Evolutionary conservation across 352 stramenopile species (phyloP), one percentile per base, ranked within the genome.

Genomic region (Phytophthora vignae): DNA sequence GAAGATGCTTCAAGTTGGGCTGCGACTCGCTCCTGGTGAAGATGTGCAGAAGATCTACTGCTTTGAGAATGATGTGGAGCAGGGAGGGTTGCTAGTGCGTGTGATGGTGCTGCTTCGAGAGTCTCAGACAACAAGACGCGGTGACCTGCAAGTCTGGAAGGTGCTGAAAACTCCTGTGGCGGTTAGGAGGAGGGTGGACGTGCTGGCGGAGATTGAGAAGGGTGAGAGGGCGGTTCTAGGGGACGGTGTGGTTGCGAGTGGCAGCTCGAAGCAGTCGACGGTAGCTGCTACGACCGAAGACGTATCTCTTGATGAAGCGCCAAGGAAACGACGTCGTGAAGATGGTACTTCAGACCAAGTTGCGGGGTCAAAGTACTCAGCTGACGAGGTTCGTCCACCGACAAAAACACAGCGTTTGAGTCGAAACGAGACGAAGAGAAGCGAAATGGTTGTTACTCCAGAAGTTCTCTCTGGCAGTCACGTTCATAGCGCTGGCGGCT

Each of bases 31-130:
- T 29, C 63, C 73, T 25, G 70, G 63, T 14, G 67, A 31, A 7
- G 67, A 67, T 52, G 58, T 72, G 36, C 64, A 54, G 19, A 67
- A 82, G 17, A 11, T 84, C 4, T 88, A 84, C 38, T 88, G 77
- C 60, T 84, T 85, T 49, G 54, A 64, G 55, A 60, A 77, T 10
- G 36, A 81, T 5, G 29, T 64, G n/a, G 31, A 48, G 1, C 71
- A 60, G 17, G 69, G 78, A 33, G 80, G 75, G 22, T 55, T 74
- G 55, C 46, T 60, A 11, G 60, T 83, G 31, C 60, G 77, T 31
- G 73, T 84, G 33, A 49, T 85, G 21, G 60, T 36, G 27, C 15
- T 75, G 12, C 15, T 57, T 31, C 54, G 38, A 59, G 52, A 46
- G 60, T 54, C 36, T 46, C 55, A 65, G n/a, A 25, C 17, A 1